phyloP scores from a whole-genome alignment of 1,139 yeast genomes.

The Protomyces pachydermus region DNA sequence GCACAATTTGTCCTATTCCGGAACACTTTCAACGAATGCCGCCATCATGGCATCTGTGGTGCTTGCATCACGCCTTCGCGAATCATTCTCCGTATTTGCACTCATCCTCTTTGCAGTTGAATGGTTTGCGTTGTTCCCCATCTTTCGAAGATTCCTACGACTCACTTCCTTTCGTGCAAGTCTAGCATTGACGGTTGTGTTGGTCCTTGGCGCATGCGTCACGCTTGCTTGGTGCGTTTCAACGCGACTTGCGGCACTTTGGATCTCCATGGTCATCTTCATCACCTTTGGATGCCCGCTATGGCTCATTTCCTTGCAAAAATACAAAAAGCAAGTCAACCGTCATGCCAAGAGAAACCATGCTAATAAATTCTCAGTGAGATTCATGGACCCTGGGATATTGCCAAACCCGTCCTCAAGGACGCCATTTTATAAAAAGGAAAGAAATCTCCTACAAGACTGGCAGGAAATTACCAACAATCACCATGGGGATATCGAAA shows the following conservation, averaged over 20 bases:
- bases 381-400: constrained; percentile 91
- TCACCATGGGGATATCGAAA: constrained; percentile 94
- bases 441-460: background rate
- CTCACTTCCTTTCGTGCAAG: constrained; percentile 17
- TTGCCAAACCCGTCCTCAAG: constrained; percentile 58
- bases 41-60: constrained; percentile 84
- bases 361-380: constrained; percentile 41
- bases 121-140: constrained; percentile 66
- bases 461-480: constrained; percentile 58
- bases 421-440: background rate
- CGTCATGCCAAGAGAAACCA: background rate
- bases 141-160: constrained; percentile 56
- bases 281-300: constrained; percentile 61
- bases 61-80: constrained; percentile 71
- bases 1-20: constrained; percentile 38
- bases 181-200: constrained; percentile 22
- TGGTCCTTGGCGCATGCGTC: constrained; percentile 22
- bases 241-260: constrained; percentile 38
- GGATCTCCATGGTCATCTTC: constrained; percentile 49
- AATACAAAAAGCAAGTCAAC: constrained; percentile 55
- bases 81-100: constrained; percentile 74
- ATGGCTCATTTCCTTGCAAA: constrained; percentile 65
- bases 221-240: constrained; percentile 23
- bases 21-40: constrained; percentile 75
- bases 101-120: constrained; percentile 71